Evolutionary conservation across 768 basidiomycete species (phyloP), one percentile per base, ranked within the genome.

Genomic region (Wakefieldia striispora): DNA sequence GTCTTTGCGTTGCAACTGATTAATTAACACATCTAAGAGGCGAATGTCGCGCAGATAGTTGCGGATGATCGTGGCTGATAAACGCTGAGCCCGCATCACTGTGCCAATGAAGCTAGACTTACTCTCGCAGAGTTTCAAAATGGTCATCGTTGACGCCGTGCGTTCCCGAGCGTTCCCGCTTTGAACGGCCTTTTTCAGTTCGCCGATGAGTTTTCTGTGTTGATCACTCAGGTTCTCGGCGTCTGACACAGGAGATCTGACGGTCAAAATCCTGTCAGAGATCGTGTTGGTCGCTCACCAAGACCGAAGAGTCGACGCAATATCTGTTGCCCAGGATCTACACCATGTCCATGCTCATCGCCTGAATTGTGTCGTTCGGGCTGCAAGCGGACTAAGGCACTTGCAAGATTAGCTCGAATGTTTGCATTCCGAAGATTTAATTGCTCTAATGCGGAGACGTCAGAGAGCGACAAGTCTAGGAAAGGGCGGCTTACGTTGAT

Each of bases 41-140:
- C 29, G 3, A 7, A 47, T 49, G 9, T 56, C 39, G 17, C n/a
- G 23, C 4, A 64, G 53, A 42, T 45, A 38, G 3, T 11, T 16
- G 12, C 55, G 53, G 17, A 65, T 50, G 0, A 4, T 17, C 12
- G 0, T 3, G 26, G 43, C 60, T 64, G 5, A 44, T n/a, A 19
- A 33, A 40, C 21, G 5, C 14, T 62, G 2, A 56, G 42, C 10
- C 16, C n/a, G 1, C 6, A 12, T 35, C 21, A 31, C 5, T 7
- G 0, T 10, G 11, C 14, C 4, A 6, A 35, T 8, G 4, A 36
- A 33, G 17, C 4, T 16, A 27, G 1, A 35, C 53, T 21, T 13
- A 65, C 62, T 54, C 20, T 62, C 53, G 42, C 53, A 57, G 17
- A 64, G 44, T 14, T 54, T 59, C 34, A 65, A 4, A 26, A 64